A percentile compares a stretch with the other conserved stretches of the same genome.
Evolutionary conservation across 1,284 basidiomycete species (phyloP).

Genomic region (Cystobasidium sp.): DNA sequence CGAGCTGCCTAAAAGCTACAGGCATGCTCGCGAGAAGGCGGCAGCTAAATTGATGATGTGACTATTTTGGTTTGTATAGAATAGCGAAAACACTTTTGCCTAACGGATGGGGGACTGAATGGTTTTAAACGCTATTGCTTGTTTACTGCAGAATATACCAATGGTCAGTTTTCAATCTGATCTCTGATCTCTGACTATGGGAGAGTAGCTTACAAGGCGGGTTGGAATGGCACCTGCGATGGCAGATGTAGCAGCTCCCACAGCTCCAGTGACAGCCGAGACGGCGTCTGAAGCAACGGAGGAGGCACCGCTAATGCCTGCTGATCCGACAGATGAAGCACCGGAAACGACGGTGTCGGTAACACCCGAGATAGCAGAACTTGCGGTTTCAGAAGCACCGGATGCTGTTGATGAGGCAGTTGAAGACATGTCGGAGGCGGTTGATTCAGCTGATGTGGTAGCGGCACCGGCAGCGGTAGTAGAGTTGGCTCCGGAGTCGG

Average conservation of each 20-base stretch:
- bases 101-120: no score
- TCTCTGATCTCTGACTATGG: not conserved
- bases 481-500: conserved; percentile 24
- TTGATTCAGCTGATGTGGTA: conserved; percentile 46
- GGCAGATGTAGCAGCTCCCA: conserved; percentile 50
- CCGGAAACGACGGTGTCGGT: conserved; percentile 20
- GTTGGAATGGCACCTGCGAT: conserved; percentile 58
- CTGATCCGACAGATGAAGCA: conserved; percentile 15
- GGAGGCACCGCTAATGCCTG: conserved; percentile 14
- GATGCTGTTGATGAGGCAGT: conserved; percentile 30
- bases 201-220: not conserved
- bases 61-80: no score
- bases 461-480: conserved; percentile 47
- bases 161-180: no score
- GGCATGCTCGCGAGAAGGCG: not conserved
- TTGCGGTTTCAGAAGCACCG: conserved; percentile 16
- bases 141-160: no score
- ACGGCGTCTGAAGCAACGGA: conserved; percentile 35
- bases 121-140: no score
- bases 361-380: conserved; percentile 16
- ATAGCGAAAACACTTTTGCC: no score
- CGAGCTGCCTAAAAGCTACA: conserved; percentile 10
- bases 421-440: conserved; percentile 42
- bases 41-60: no score
- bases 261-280: conserved; percentile 43